A percentile compares a stretch with the other conserved stretches of the same genome.
phyloP scores from a whole-genome alignment of 1,284 basidiomycete species.

The Apiotrichum gracile region DNA sequence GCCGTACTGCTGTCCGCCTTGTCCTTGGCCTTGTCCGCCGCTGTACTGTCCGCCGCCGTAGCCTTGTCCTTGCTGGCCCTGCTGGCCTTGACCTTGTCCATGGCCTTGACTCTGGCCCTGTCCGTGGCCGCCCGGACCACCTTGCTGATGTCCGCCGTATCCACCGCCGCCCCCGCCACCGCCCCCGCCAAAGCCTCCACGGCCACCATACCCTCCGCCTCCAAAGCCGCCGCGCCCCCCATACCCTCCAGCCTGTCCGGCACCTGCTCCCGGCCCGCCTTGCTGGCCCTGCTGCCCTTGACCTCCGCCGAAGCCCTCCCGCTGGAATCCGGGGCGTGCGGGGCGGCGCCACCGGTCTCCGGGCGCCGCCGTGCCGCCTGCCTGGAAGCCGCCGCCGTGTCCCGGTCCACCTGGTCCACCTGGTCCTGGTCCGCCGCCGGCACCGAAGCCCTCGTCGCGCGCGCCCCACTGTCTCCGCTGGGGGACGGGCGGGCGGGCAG shows the following conservation, averaged over 20 bases:
- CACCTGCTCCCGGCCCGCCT: neutral
- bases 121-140: neutral
- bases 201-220: conserved; percentile 1
- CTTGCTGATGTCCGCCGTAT: neutral
- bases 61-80: neutral
- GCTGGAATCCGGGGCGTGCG: neutral
- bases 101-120: neutral
- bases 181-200: neutral
- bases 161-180: conserved; percentile 5
- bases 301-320: neutral
- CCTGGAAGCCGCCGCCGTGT: neutral
- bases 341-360: conserved; percentile 1
- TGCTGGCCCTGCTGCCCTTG: neutral
- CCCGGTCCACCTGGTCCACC: neutral
- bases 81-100: neutral
- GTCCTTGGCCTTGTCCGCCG: neutral
- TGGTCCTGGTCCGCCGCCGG: conserved; percentile 1
- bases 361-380: neutral
- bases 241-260: neutral
- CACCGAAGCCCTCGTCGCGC: conserved; percentile 12
- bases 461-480: conserved; percentile 5
- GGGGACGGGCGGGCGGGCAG: neutral
- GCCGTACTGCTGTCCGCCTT: neutral
- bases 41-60: neutral
- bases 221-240: no score